A percentile compares a stretch with the other conserved stretches of the same genome.
Evolutionary conservation across 208 protist genomes (phyloP).

Genomic region (Sergeia podlipaevii): DNA sequence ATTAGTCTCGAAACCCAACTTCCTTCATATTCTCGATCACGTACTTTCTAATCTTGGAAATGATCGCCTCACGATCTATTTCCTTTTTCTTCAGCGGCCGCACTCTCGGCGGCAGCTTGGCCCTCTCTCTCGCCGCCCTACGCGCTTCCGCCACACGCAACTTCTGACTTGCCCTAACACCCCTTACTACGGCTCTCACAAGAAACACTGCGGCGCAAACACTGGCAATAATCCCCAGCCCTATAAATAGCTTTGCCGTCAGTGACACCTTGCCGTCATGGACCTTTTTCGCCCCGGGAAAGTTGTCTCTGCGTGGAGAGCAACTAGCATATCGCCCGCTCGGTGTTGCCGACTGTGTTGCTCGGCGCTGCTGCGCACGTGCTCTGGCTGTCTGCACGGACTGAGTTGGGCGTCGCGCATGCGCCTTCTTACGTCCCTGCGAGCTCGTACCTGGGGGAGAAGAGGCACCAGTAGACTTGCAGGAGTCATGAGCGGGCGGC

Average conservation of each 20-base stretch:
- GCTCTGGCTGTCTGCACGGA: conserved; percentile 29
- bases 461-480: not conserved
- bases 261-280: conserved; percentile 21
- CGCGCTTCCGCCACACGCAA: not conserved
- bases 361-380: conserved; percentile 17
- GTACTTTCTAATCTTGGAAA: no score
- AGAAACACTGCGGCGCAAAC: conserved; percentile 12
- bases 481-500: not conserved
- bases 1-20: no score
- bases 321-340: conserved; percentile 4
- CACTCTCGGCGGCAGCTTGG: conserved; percentile 8
- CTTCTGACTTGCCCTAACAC: conserved; percentile 1
- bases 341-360: conserved; percentile 13
- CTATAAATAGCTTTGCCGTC: conserved; percentile 18
- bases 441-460: no score
- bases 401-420: conserved; percentile 19
- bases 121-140: conserved; percentile 4
- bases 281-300: conserved; percentile 29
- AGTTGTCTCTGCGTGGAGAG: conserved; percentile 8
- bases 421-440: conserved; percentile 4
- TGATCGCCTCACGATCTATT: no score
- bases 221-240: conserved; percentile 8
- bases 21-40: no score
- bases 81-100: no score
- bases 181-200: conserved; percentile 9